Evolutionary conservation across 2,329 filamentous ascomycete species (phyloP), one percentile per base, ranked within the genome.

Genomic region (Fusarium sp.): DNA sequence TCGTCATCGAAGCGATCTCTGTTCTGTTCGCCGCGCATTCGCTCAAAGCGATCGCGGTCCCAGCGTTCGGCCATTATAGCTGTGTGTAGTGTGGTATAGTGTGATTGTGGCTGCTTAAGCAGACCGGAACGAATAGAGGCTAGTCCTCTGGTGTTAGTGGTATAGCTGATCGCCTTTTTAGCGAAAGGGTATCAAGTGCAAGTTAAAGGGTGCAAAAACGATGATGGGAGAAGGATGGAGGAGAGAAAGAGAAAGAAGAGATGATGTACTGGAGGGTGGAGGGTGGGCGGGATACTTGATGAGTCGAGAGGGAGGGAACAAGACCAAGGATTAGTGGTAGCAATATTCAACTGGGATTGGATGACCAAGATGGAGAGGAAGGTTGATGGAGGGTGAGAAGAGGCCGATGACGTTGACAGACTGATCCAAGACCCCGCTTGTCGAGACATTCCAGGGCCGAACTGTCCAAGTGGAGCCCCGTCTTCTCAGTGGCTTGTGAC

Each of bases 1-100:
- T 91, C 89, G 61, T 90, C 88, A 69, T 88, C 86, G 78, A 88
- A 90, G 59, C 90, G 85, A 68, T 85, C 83, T 58, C 89, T 85
- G 66, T 84, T 82, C 55, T 85, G 83, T 56, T 85, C 75, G 26
- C 78, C 74, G n/a, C 78, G 77, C 44, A 78, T 80, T 51, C 85
- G 84, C 73, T 82, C 81, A 67, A 81, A 86, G 72, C 88, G 89
- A 71, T 89, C 89, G 53, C 84, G 85, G 76, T 91, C 88, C 88
- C 88, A 91, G 75, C 82, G 82, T 69, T 83, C 82, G 68, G 74
- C 77, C 79, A 81, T 81, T 67, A 57, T 75, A 55, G 28, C 65
- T 66, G 55, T 39, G 24, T 14, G 15, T 44, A 17, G 57, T 57
- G n/a, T 44, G 22, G 59, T 62, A 55, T 45, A 63, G 48, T 53